Percentiles rank a stretch among this genome's conserved stretches.
These are phyloP conservation scores for Solanum stenotomum DNA, from an alignment of 257 asterid genomes.

Conservation along the genomic window DNA sequence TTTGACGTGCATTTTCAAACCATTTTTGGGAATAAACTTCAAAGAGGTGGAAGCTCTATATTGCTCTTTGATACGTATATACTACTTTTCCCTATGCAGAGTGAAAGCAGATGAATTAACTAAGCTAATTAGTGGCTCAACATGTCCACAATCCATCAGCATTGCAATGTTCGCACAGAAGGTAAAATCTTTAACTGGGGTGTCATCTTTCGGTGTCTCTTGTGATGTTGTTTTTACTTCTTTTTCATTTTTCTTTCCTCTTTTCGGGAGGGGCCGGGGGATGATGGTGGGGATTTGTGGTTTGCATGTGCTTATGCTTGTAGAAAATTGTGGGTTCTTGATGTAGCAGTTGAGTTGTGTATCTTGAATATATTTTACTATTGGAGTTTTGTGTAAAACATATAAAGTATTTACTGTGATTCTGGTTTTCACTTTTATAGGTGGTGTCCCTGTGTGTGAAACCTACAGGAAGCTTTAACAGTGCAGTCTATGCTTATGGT, in stretches of 20 bases:
- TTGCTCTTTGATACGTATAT: background rate
- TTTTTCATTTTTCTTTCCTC: background rate
- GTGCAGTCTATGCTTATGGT: constrained; percentile 42
- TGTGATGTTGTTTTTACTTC: background rate
- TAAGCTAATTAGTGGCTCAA: constrained; percentile 31
- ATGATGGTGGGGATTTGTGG: background rate
- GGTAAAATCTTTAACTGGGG: constrained; percentile 29
- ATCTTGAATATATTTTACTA: background rate
- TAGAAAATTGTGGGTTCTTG: background rate
- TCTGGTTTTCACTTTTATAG: constrained; percentile 31
- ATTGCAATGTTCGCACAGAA: constrained; percentile 56
- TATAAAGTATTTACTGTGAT: constrained; percentile 2
- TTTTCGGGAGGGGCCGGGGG: background rate
- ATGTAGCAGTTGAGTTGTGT: background rate
- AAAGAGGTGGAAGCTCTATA: background rate
- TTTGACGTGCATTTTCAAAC: background rate
- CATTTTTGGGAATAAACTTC: background rate
- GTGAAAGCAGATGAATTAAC: constrained; percentile 44
- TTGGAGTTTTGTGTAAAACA: background rate
- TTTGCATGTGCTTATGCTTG: background rate
- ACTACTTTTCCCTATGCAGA: constrained; percentile 27
- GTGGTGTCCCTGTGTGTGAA: constrained; percentile 52
- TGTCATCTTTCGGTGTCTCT: background rate
- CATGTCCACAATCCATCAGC: constrained; percentile 57
- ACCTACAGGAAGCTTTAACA: constrained; percentile 26